A percentile compares a stretch with the other conserved stretches of the same genome.
Conservation (phyloP, 1,139 yeast genomes). For the Candida albicans region DNA sequence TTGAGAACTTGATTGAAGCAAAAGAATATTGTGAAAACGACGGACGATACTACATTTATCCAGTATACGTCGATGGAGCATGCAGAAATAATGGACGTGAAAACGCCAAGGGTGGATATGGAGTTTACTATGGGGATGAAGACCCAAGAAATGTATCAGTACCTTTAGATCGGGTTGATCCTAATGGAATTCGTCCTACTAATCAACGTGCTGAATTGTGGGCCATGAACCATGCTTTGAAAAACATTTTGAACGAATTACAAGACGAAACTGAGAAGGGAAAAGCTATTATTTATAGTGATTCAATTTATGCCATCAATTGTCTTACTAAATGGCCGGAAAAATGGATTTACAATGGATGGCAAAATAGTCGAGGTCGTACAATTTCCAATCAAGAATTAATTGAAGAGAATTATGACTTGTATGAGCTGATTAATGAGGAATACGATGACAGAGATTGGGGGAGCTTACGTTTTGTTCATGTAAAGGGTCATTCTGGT, state of each 20-base stretch:
- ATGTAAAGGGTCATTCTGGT: constrained; percentile 78
- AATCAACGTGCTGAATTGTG: constrained; percentile 80
- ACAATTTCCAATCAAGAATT: constrained; percentile 54
- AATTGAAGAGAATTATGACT: constrained; percentile 31
- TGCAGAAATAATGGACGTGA: constrained; percentile 53
- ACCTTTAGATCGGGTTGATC: constrained; percentile 38
- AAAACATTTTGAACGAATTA: constrained; percentile 29
- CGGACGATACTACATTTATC: not conserved
- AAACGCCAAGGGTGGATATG: constrained; percentile 58
- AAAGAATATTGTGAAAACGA: not conserved
- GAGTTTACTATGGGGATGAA: constrained; percentile 62
- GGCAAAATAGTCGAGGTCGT: constrained; percentile 45
- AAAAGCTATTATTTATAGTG: constrained; percentile 47
- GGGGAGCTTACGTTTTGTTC: constrained; percentile 40
- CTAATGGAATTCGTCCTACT: constrained; percentile 45
- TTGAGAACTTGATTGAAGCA: constrained; percentile 48
- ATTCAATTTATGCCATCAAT: constrained; percentile 56
- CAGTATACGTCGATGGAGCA: constrained; percentile 71
- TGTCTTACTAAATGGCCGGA: constrained; percentile 51
- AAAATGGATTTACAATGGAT: constrained; percentile 55
- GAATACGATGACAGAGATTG: constrained; percentile 26
- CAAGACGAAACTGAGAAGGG: constrained; percentile 3
- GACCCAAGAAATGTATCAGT: constrained; percentile 56
- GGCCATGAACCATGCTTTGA: constrained; percentile 62
- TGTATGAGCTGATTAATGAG: constrained; percentile 29